Percentiles rank a stretch among this genome's conserved stretches.
Evolutionary conservation across 106 monocot genomes (phyloP).

Genomic region (Iris macrosiphon): DNA sequence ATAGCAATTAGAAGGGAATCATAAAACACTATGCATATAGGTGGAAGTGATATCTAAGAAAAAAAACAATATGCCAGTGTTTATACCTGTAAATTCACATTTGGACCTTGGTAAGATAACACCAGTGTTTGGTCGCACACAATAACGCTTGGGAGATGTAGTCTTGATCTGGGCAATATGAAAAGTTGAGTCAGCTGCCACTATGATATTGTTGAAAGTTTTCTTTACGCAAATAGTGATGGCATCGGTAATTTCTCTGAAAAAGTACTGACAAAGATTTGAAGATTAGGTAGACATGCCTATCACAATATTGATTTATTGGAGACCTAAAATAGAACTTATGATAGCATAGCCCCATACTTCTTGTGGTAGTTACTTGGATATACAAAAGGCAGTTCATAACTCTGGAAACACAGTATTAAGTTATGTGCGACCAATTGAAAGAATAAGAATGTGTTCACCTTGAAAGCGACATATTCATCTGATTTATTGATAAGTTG

Average conservation of each 20-base stretch:
- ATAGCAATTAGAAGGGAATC: background rate
- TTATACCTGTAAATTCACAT: constrained; percentile 68
- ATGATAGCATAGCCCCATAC: too few relatives aligned
- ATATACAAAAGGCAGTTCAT: background rate
- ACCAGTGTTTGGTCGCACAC: constrained; percentile 77
- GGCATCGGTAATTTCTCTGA: too few relatives aligned
- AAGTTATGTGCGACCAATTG: background rate
- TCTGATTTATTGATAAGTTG: constrained; percentile 56
- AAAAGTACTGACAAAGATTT: background rate
- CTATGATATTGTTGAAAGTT: background rate
- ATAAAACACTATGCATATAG: background rate
- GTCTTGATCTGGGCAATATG: constrained; percentile 62
- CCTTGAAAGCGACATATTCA: constrained; percentile 88
- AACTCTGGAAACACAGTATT: background rate
- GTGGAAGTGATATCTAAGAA: background rate
- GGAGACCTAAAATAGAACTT: too few relatives aligned
- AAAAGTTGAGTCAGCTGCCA: background rate
- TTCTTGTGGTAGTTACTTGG: too few relatives aligned
- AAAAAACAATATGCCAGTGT: background rate
- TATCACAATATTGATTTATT: too few relatives aligned
- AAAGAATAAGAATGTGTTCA: constrained; percentile 11
- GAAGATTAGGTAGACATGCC: background rate
- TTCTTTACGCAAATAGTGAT: background rate
- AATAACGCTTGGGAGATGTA: constrained; percentile 85
- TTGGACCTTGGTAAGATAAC: constrained; percentile 53